A percentile compares a stretch with the other conserved stretches of the same genome.
Conservation (phyloP, 2,329 filamentous ascomycete genomes). For the Neopestalotiopsis sp. region DNA sequence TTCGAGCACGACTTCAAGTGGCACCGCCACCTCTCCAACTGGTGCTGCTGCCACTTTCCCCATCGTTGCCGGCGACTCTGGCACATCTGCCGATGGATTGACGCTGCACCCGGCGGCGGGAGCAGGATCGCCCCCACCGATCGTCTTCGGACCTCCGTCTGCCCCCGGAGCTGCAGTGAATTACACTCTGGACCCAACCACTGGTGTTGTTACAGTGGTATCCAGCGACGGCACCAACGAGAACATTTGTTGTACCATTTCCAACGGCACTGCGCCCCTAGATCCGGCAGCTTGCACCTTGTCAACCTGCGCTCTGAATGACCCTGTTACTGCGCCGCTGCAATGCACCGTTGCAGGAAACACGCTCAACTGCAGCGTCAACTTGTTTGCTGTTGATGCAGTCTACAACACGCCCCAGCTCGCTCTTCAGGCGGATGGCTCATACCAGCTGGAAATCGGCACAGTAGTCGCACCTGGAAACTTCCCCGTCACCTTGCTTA, state of each 20-base stretch:
- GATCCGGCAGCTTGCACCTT: neutral
- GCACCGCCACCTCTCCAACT: neutral
- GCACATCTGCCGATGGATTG: neutral
- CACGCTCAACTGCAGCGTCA: neutral
- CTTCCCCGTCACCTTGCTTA: neutral
- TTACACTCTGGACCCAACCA: neutral
- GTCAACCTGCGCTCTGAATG: neutral
- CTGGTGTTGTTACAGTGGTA: neutral
- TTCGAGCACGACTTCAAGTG: neutral
- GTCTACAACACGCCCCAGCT: neutral
- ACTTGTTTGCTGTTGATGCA: neutral
- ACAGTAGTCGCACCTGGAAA: neutral
- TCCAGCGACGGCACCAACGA: neutral
- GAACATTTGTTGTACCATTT: neutral
- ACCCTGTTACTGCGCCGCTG: neutral
- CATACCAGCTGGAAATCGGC: conserved; percentile 11
- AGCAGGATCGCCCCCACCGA: neutral
- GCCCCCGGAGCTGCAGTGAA: neutral
- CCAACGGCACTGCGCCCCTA: neutral
- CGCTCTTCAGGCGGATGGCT: neutral
- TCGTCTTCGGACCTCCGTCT: neutral
- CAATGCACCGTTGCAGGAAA: neutral
- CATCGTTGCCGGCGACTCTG: neutral
- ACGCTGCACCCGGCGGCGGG: neutral
- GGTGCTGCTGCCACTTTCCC: neutral